Evolutionary conservation across 2,329 filamentous ascomycete genomes (phyloP).

Genomic region (Thelonectria blattea): DNA sequence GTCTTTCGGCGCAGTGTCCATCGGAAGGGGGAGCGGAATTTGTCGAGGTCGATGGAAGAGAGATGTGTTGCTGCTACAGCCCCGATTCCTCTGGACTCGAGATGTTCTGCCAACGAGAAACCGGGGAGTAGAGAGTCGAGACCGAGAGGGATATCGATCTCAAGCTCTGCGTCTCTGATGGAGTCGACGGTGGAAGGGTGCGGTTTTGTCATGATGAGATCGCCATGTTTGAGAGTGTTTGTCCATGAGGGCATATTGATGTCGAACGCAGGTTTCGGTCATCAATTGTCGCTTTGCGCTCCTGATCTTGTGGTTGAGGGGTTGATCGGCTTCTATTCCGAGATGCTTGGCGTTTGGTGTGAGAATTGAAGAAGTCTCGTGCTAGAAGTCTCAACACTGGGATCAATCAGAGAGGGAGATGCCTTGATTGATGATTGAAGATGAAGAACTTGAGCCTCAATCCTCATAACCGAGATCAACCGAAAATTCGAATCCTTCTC

Average conservation of each 20-base stretch:
- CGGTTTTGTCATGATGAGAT: not conserved
- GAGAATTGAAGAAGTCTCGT: not conserved
- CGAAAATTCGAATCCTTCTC: not conserved
- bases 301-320: too few relatives aligned
- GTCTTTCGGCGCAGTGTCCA: conserved; percentile 30
- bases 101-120: not conserved
- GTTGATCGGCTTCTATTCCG: not conserved
- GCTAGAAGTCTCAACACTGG: too few relatives aligned
- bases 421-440: not conserved
- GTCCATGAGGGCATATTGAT: not conserved
- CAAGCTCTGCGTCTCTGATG: not conserved
- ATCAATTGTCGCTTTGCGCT: not conserved
- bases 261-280: not conserved
- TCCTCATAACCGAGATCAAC: not conserved
- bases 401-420: too few relatives aligned
- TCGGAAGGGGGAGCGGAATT: conserved; percentile 14
- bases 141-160: not conserved
- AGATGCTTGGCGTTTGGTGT: not conserved
- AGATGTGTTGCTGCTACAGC: not conserved
- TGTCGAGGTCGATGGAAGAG: not conserved
- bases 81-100: not conserved
- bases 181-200: not conserved
- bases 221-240: too few relatives aligned
- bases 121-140: conserved; percentile 11
- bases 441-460: not conserved